These are phyloP conservation scores for Phytophthora hybrid DNA, from an alignment of 352 stramenopile genomes.

Conservation along the genomic window DNA sequence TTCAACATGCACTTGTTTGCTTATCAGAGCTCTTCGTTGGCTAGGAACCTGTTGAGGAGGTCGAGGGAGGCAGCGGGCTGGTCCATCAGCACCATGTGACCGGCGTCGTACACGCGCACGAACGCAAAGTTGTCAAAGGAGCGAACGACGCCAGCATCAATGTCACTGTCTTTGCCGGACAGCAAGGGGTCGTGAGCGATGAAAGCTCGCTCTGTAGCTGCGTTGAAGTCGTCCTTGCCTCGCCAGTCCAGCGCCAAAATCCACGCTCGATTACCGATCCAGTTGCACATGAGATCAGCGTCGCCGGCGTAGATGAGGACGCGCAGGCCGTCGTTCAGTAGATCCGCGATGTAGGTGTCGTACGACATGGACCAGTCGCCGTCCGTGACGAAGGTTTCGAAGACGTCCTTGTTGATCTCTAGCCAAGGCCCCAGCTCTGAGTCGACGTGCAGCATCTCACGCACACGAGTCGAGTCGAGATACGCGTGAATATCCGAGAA, in stretches of 20 bases:
- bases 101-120: conserved; percentile 57
- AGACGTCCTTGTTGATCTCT: not conserved
- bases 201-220: conserved; percentile 42
- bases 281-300: not conserved
- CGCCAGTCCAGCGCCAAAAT: not conserved
- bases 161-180: conserved; percentile 10
- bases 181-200: conserved; percentile 28
- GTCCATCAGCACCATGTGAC: conserved; percentile 64
- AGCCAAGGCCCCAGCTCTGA: not conserved
- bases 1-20: too few relatives aligned
- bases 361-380: not conserved
- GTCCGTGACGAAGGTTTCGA: not conserved
- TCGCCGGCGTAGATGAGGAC: not conserved
- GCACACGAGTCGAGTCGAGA: not conserved
- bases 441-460: not conserved
- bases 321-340: not conserved
- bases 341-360: not conserved
- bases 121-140: conserved; percentile 54
- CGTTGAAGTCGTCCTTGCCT: not conserved
- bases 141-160: conserved; percentile 40
- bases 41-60: conserved; percentile 65
- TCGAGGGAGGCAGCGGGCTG: conserved; percentile 51
- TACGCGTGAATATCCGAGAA: not conserved
- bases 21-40: conserved; percentile 35
- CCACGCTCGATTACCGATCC: not conserved